Evolutionary conservation across 306 rosid species (phyloP).

Genomic region (Malus sylvestris): DNA sequence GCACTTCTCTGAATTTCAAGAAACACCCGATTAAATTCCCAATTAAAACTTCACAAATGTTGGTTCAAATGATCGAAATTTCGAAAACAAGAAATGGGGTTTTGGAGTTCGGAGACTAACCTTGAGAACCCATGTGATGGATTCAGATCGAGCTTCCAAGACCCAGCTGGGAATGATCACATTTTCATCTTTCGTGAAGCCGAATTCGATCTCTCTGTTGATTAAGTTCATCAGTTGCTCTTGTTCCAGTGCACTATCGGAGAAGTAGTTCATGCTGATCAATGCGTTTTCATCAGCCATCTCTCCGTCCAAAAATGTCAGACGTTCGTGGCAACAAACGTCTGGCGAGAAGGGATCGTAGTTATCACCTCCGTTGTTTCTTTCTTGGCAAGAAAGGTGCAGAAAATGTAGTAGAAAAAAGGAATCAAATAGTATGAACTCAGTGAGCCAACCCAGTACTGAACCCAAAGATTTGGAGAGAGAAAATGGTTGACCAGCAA

Average conservation of each 20-base stretch:
- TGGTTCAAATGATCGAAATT: too few relatives aligned
- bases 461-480: constrained; percentile 10
- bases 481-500: constrained; percentile 13
- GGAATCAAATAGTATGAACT: background rate
- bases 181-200: constrained; percentile 38
- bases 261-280: background rate
- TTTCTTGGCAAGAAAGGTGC: background rate
- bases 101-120: constrained; percentile 34
- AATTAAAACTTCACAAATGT: background rate
- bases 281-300: constrained; percentile 15
- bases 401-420: too few relatives aligned
- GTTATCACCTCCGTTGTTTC: background rate
- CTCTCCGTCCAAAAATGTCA: too few relatives aligned
- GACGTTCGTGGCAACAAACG: constrained; percentile 38
- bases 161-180: constrained; percentile 23
- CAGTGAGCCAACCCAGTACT: background rate
- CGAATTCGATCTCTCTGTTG: constrained; percentile 42
- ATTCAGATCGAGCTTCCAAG: constrained; percentile 49
- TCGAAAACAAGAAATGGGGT: background rate
- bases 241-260: too few relatives aligned
- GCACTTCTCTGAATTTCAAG: constrained; percentile 47
- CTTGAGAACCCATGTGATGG: constrained; percentile 68
- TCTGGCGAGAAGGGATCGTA: constrained; percentile 5
- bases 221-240: constrained; percentile 10
- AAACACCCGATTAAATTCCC: background rate